These are phyloP conservation scores for Claviceps sp. DNA, from an alignment of 2,329 filamentous ascomycete species.

Conservation along the genomic window DNA sequence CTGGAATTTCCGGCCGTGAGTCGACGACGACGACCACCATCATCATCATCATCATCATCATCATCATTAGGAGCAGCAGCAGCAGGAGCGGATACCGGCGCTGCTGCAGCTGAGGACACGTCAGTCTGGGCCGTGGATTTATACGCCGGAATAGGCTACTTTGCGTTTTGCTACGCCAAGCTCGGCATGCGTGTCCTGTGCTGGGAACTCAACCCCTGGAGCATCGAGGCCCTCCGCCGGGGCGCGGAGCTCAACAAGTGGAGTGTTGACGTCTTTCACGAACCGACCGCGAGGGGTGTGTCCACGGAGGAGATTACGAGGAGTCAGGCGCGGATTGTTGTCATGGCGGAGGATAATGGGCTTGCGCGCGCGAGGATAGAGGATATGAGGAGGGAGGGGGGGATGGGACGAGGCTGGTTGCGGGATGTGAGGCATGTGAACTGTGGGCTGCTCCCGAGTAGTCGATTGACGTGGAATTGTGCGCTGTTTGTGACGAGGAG, in stretches of 20 bases:
- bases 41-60: too few relatives aligned
- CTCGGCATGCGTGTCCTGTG: slow-evolving; percentile 63
- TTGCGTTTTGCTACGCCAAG: slow-evolving; percentile 69
- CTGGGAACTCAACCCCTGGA: slow-evolving; percentile 87
- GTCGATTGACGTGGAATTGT: slow-evolving; percentile 37
- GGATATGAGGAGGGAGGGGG: slow-evolving; percentile 16
- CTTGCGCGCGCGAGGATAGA: slow-evolving; percentile 31
- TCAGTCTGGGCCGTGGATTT: slow-evolving; percentile 55
- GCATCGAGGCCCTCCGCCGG: slow-evolving; percentile 65
- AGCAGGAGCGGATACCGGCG: background rate
- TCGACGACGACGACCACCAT: too few relatives aligned
- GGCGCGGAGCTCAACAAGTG: slow-evolving; percentile 61
- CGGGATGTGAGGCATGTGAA: slow-evolving; percentile 44
- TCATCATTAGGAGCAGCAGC: background rate
- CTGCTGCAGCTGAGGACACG: slow-evolving; percentile 5
- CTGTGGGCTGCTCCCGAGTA: slow-evolving; percentile 47
- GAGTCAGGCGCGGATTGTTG: slow-evolving; percentile 42
- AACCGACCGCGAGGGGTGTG: slow-evolving; percentile 25
- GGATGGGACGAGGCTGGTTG: slow-evolving; percentile 5
- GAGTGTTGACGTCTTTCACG: slow-evolving; percentile 34
- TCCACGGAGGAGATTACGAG: slow-evolving; percentile 25
- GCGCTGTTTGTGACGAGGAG: slow-evolving; percentile 25
- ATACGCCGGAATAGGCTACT: slow-evolving; percentile 90
- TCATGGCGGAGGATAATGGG: slow-evolving; percentile 58
- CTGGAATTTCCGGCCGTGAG: slow-evolving; percentile 30